Conservation (phyloP, 2,329 filamentous ascomycete genomes). For the Fusarium sp. region DNA sequence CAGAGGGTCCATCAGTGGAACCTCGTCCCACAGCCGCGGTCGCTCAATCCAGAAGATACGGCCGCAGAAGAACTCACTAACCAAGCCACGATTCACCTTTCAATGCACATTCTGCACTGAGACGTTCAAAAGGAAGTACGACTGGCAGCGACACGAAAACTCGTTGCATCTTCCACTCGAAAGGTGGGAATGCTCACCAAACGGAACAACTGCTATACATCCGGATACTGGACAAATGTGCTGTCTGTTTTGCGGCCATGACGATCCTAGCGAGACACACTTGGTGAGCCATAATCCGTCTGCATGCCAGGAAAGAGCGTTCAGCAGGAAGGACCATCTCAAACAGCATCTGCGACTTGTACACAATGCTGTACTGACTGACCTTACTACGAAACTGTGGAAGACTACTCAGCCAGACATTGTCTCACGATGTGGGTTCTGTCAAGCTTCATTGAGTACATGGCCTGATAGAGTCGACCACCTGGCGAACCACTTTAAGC, state of each 20-base stretch:
- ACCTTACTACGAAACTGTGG: constrained; percentile 48
- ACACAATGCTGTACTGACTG: constrained; percentile 54
- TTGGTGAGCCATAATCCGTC: constrained; percentile 52
- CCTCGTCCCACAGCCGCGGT: constrained; percentile 14
- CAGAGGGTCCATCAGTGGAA: constrained; percentile 16
- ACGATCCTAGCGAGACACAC: constrained; percentile 49
- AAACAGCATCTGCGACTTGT: constrained; percentile 57
- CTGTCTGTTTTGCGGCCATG: constrained; percentile 55
- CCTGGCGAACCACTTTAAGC: constrained; percentile 57
- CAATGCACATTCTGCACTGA: constrained; percentile 62
- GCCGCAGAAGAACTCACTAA: constrained; percentile 13
- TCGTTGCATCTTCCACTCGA: constrained; percentile 59
- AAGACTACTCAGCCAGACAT: constrained; percentile 52
- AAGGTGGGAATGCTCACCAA: constrained; percentile 58
- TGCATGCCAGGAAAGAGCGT: constrained; percentile 63
- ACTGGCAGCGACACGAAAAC: constrained; percentile 64
- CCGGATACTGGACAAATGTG: constrained; percentile 41
- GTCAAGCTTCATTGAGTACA: constrained; percentile 51
- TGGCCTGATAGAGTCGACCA: constrained; percentile 54
- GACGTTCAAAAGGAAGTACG: constrained; percentile 58
- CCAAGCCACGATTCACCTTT: constrained; percentile 37
- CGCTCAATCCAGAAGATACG: constrained; percentile 25
- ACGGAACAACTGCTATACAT: constrained; percentile 52
- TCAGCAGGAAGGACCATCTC: constrained; percentile 59
- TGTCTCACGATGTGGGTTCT: constrained; percentile 56